Conservation (phyloP, 495 filamentous ascomycete genomes). For the Geopyxis carbonaria region DNA sequence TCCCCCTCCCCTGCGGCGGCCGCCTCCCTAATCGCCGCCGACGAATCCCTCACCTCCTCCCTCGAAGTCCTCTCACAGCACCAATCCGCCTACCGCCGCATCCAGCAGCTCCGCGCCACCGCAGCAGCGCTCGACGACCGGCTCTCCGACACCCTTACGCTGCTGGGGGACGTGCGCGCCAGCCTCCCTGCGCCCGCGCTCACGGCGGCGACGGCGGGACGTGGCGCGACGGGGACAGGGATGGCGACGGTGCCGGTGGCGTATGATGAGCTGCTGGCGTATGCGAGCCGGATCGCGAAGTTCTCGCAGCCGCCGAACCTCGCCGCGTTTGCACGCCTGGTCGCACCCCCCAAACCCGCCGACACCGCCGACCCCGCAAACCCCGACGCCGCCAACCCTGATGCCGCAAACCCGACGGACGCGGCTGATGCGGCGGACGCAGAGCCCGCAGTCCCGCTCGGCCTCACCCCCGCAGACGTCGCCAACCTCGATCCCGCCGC, state of each 20-base stretch:
- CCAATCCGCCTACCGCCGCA: constrained; percentile 48
- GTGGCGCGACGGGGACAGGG: too few species aligned
- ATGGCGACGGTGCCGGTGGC: too few species aligned
- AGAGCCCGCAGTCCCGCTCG: constrained; percentile 15
- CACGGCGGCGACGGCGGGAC: too few species aligned
- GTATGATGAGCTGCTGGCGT: constrained; percentile 49
- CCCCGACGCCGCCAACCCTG: constrained; percentile 13
- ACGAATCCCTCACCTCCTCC: constrained; percentile 41
- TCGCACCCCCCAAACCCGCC: constrained; percentile 12
- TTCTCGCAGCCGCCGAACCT: constrained; percentile 53
- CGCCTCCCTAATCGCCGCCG: constrained; percentile 47
- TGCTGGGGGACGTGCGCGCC: constrained; percentile 47
- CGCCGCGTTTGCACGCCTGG: constrained; percentile 26
- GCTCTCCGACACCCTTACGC: constrained; percentile 41
- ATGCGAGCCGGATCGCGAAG: constrained; percentile 54
- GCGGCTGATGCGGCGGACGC: constrained; percentile 1
- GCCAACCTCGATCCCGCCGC: constrained; percentile 34
- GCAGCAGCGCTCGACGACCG: constrained; percentile 42
- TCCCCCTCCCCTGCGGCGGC: constrained; percentile 50
- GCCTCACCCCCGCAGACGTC: constrained; percentile 21
- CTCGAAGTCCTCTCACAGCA: constrained; percentile 38
- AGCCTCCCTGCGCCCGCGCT: constrained; percentile 33
- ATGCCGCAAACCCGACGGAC: constrained; percentile 16
- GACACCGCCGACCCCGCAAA: constrained; percentile 22
- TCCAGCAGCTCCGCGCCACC: constrained; percentile 42